Evolutionary conservation across 768 basidiomycete genomes (phyloP), one percentile per base, ranked within the genome.

Genomic region (Collybia sordida): DNA sequence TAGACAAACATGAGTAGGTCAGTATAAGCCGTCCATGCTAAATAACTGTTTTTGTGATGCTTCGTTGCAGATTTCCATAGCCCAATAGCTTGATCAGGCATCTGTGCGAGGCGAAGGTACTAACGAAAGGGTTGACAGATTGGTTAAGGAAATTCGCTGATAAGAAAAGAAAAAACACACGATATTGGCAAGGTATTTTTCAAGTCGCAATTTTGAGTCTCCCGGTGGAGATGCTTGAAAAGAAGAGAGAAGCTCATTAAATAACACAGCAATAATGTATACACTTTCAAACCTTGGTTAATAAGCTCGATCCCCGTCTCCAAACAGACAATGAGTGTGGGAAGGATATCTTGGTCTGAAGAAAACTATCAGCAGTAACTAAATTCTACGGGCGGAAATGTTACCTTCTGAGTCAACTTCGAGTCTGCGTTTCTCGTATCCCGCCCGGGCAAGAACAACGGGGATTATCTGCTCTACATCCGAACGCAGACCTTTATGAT

Each of bases 121-220:
- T 86, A 50, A 17, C n/a, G 18, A 18, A 19, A 9, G 19, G 6
- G 15, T 50, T 37, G 35, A 48, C 21, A 15, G 21, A 15, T 23
- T 44, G 27, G 28, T 27, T 24, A 47, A 38, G 42, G 35, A 35
- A 18, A 45, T 12, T 24, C 31, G 9, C 24, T n/a, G 14, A 42
- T 22, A 19, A 28, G 23, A n/a, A 2, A 35, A 22, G 23, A 27
- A 25, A 41, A 12, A 5, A 76, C 89, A 54, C 61, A 96, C 95
- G 42, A 90, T 71, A 40, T 81, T 78, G 35, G 86, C 78, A 15
- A 95, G 73, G 62, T 85, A 92, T 58, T 88, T 93, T 64, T 99
- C 95, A 24, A 98, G 69, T 41, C 88, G 81, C 42, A 91, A 71
- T 38, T 83, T 80, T 2, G 85, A 72, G 66, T 98, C 96, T 2